phyloP scores from a whole-genome alignment of 1,284 basidiomycete species.

The Coriolopsis trogii region DNA sequence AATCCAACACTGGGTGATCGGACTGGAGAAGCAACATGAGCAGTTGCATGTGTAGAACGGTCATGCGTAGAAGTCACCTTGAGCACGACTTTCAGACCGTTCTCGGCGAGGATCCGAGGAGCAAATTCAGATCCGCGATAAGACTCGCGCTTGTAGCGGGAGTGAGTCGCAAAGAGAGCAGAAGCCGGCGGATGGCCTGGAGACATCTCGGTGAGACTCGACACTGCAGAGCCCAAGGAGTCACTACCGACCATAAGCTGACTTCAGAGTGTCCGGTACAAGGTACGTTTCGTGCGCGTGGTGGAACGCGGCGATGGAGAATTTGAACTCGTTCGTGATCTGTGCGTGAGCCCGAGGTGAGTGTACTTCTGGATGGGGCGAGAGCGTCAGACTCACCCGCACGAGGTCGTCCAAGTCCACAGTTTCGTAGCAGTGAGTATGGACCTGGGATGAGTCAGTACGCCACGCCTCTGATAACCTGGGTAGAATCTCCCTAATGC shows the following conservation, averaged over 20 bases:
- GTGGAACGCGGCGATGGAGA: conserved; percentile 82
- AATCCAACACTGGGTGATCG: conserved; percentile 76
- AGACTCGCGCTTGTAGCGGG: conserved; percentile 81
- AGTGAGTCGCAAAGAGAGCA: conserved; percentile 69
- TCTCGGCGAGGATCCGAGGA: conserved; percentile 78
- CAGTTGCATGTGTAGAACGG: neutral
- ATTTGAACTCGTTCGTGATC: conserved; percentile 80
- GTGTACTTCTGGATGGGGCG: neutral
- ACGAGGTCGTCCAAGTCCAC: conserved; percentile 55
- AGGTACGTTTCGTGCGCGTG: conserved; percentile 89
- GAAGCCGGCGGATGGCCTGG: conserved; percentile 58
- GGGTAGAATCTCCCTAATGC: neutral
- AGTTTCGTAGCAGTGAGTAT: conserved; percentile 66
- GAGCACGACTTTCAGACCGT: conserved; percentile 76
- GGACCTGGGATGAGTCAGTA: conserved; percentile 50
- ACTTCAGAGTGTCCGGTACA: conserved; percentile 78
- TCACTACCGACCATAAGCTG: conserved; percentile 49
- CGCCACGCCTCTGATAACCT: neutral
- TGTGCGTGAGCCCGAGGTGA: conserved; percentile 24
- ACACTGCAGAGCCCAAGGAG: neutral
- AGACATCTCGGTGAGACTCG: neutral
- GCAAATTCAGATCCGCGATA: conserved; percentile 88
- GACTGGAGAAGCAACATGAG: conserved; percentile 44
- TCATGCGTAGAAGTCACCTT: conserved; percentile 49
- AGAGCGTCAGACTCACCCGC: conserved; percentile 50